Percentiles rank a stretch among this genome's conserved stretches.
These are phyloP conservation scores for Chlorella sp. DNA, from an alignment of 139 green algal genomes.

Conservation along the genomic window DNA sequence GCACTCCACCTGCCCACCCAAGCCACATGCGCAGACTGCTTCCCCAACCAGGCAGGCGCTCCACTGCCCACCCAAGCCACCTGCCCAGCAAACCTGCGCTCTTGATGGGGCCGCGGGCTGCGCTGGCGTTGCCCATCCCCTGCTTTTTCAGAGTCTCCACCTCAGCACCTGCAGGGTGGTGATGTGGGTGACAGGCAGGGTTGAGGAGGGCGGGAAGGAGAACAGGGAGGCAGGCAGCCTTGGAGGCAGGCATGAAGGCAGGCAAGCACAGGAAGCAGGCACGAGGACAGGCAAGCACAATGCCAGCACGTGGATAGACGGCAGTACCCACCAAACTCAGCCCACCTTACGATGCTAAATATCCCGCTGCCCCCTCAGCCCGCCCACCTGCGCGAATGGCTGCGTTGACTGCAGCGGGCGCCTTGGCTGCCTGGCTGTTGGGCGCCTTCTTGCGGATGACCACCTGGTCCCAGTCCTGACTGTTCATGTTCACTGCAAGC, in stretches of 20 bases:
- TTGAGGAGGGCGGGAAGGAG: constrained; percentile 15
- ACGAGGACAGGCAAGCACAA: neutral
- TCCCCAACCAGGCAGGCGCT: no score
- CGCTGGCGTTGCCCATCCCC: constrained; percentile 23
- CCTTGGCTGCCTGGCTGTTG: constrained; percentile 7
- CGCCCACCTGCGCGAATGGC: constrained; percentile 50
- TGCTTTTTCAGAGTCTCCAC: constrained; percentile 79
- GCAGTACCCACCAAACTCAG: neutral
- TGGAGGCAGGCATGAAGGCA: neutral
- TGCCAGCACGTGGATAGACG: neutral
- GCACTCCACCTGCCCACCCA: neutral
- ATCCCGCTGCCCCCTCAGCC: neutral
- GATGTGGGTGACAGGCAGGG: no score
- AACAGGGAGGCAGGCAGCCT: no score
- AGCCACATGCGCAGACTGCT: no score
- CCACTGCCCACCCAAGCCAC: neutral
- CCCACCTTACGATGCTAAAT: neutral
- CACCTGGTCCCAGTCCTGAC: constrained; percentile 76
- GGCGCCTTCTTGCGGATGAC: constrained; percentile 75
- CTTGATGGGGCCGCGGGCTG: constrained; percentile 59
- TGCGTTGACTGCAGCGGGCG: constrained; percentile 60
- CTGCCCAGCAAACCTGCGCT: constrained; percentile 12
- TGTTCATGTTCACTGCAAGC: constrained; percentile 38
- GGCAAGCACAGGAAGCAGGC: neutral
- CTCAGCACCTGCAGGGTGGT: constrained; percentile 45